Base-by-base conservation (phyloP, 768 basidiomycete species). In the Tulasnella sp. region DNA sequence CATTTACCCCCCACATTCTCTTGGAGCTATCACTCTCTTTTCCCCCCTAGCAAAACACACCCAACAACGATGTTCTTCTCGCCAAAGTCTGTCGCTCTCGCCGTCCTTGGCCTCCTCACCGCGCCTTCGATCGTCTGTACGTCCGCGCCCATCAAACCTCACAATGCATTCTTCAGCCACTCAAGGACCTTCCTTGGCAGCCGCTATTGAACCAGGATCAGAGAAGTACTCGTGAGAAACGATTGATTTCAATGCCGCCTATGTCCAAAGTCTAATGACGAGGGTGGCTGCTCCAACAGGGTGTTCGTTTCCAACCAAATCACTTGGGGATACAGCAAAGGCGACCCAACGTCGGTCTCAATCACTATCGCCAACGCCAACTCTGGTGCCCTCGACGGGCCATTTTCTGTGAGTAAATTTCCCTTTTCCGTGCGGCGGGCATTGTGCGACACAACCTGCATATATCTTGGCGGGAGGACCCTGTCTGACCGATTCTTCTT, bases 251-350 rank as follows among this genome's bases (percentile, higher is more conserved):
- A 72, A 9, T 12, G 39, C 36, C n/a, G 7, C 31, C 29, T 11
- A 15, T 11, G 37, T 49, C 42, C 17, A 42, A 31, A 69, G n/a
- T 42, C 38, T 49, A 36, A 4, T 37, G 34, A 71, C n/a, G 31
- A 25, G 39, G 25, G 34, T 49, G 45, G 29, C 31, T 17, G n/a
- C 17, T 5, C 36, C 17, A 34, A n/a, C 40, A 85, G 84, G 84
- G 84, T 85, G 25, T 81, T 82, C 77, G 79, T 77, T 17, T 82
- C 79, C 78, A 85, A 85, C 79, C 74, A 49, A 31, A 85, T 85
- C 78, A 79, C 77, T 45, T 85, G 85, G 85, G 75, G 76, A 22
- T 83, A 78, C 78, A 78, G 14, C 69, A 0, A 71, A 37, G 83
- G 83, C 34, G 84, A 84, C 78, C 84, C 83, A 15, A 78, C 71